These are phyloP conservation scores for Hypomontagnella submonticulosa DNA, from an alignment of 495 filamentous ascomycete species.

Conservation along the genomic window DNA sequence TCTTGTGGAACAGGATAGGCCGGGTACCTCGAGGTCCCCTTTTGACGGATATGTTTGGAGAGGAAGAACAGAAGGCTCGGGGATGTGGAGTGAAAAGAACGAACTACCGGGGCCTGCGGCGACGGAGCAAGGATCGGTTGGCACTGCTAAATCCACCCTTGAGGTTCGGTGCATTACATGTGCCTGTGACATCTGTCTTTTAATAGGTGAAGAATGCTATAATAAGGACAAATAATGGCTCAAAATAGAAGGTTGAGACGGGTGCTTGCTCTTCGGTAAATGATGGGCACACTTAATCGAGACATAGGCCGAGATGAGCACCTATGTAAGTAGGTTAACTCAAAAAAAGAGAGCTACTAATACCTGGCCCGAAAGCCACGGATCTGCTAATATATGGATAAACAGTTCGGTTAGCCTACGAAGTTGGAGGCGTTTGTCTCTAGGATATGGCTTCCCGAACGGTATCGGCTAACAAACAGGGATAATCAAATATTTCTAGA, in stretches of 20 bases:
- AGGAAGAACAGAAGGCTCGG: slow-evolving; percentile 31
- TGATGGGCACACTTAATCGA: slow-evolving; percentile 26
- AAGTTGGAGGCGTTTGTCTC: slow-evolving; percentile 6
- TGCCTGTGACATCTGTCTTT: slow-evolving; percentile 33
- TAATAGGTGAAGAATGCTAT: slow-evolving; percentile 32
- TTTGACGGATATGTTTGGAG: slow-evolving; percentile 37
- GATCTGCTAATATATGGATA: slow-evolving; percentile 8
- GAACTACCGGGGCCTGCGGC: slow-evolving; percentile 37
- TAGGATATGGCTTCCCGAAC: slow-evolving; percentile 1
- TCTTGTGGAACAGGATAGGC: slow-evolving; percentile 47
- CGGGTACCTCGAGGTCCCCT: slow-evolving; percentile 35
- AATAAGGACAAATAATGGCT: slow-evolving; percentile 39
- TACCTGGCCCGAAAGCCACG: slow-evolving; percentile 6
- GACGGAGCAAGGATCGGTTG: slow-evolving; percentile 42
- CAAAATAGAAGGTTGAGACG: slow-evolving; percentile 41
- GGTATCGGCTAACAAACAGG: background rate
- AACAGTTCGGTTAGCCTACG: slow-evolving; percentile 9
- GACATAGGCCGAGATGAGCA: slow-evolving; percentile 31
- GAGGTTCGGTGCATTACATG: slow-evolving; percentile 42
- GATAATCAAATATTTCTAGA: background rate
- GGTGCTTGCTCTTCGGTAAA: slow-evolving; percentile 37
- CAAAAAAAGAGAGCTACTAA: slow-evolving; percentile 3
- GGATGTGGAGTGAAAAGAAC: slow-evolving; percentile 35
- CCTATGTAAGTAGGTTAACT: slow-evolving; percentile 17
- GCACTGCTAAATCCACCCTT: slow-evolving; percentile 40